phyloP scores from a whole-genome alignment of 2,329 filamentous ascomycete species.

The Pseudogymnoascus sp. region DNA sequence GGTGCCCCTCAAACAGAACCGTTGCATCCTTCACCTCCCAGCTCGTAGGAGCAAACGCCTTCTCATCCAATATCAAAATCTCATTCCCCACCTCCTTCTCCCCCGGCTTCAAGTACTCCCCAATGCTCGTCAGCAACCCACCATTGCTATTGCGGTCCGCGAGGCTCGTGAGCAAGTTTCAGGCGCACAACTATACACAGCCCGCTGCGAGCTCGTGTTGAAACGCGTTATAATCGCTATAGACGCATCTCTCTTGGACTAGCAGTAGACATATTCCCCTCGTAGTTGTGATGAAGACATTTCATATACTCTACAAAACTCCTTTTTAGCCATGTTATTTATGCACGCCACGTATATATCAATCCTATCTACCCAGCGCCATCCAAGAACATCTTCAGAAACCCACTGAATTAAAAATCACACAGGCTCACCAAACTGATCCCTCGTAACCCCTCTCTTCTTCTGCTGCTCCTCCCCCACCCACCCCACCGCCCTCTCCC shows the following conservation, averaged over 20 bases:
- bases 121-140: constrained; percentile 19
- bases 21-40: not conserved
- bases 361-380: no score
- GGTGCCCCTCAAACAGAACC: not conserved
- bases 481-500: not conserved
- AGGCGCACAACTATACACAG: no score
- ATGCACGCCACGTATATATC: not conserved
- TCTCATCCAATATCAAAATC: constrained; percentile 5
- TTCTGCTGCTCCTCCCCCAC: not conserved
- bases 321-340: not conserved
- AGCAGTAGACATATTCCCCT: not conserved
- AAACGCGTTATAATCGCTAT: not conserved
- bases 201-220: no score
- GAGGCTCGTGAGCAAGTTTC: constrained; percentile 18
- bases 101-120: not conserved
- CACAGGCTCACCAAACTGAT: not conserved
- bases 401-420: not conserved
- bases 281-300: not conserved
- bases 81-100: constrained; percentile 1
- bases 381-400: not conserved
- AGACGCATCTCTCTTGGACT: not conserved
- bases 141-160: constrained; percentile 20
- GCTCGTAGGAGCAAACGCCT: not conserved
- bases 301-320: not conserved
- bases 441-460: not conserved